Evolutionary conservation across 805 yeast genomes (phyloP), one percentile per base, ranked within the genome.

Genomic region (Myxozyma monticola): DNA sequence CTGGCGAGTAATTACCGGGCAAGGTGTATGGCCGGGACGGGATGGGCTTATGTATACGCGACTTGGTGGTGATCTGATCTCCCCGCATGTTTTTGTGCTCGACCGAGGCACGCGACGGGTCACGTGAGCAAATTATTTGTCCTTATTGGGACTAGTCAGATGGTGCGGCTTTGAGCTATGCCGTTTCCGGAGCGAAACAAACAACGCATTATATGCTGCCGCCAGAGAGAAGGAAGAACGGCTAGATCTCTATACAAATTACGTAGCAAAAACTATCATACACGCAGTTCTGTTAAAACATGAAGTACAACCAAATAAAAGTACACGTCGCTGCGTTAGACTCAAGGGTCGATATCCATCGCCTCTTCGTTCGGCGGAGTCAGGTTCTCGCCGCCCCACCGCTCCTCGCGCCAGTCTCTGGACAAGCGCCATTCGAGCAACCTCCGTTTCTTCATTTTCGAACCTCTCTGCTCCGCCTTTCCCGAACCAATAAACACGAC

Each of bases 401-500:
- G 33, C 35, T 53, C 57, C 21, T 45, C 50, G 17, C 26, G 24
- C 51, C 51, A 49, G 4, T 54, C 57, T n/a, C 50, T 24, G 24
- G 42, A 37, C n/a, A 24, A 10, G 7, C 56, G 29, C 66, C 65
- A 59, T 45, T 70, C 76, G 25, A 44, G 55, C 49, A 66, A 51
- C 62, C 76, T 53, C 26, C 57, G 59, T 45, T 56, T 63, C 49
- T 57, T 61, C 44, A 56, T 56, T 31, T 52, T 48, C 35, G 63
- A 67, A 18, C 70, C 70, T 9, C 56, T 24, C 20, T 38, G 53
- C 35, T 65, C 66, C 1, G 73, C 69, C 35, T 51, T 54, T 20
- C 71, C 72, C 14, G 46, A 37, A 8, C 64, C 53, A 17, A 66
- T 49, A 42, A 60, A 64, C 58, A 72, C 71, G 37, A 81, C 81